Conservation (phyloP, 257 asterid species). For the Solanum medicagineum region DNA sequence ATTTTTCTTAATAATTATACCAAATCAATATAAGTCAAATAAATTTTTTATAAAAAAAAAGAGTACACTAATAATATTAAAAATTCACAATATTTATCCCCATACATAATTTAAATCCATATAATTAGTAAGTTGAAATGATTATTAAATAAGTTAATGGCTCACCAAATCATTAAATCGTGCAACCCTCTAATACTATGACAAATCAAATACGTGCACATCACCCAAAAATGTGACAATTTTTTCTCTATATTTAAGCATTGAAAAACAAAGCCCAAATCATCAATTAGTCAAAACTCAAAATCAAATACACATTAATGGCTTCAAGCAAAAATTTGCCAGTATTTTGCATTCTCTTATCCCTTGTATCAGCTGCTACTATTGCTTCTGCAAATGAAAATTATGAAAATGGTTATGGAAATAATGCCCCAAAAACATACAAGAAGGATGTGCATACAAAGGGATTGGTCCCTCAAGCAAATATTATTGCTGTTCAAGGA, state of each 20-base stretch:
- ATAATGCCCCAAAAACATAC: constrained; percentile 7
- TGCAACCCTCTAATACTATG: background rate
- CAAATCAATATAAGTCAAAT: background rate
- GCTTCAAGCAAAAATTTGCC: background rate
- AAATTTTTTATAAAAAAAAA: no score
- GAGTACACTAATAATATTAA: no score
- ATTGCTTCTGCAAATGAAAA: constrained; percentile 10
- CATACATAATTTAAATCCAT: background rate
- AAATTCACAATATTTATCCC: background rate
- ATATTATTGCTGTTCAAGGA: constrained; percentile 33
- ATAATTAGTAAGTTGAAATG: background rate
- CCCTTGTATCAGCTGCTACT: background rate
- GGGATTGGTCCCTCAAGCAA: constrained; percentile 3
- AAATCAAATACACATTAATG: background rate
- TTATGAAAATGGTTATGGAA: constrained; percentile 1
- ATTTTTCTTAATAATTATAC: background rate
- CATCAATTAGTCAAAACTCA: background rate
- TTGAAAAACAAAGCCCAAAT: background rate
- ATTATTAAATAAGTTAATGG: background rate
- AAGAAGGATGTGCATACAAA: background rate
- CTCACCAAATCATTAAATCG: background rate
- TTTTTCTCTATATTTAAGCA: background rate
- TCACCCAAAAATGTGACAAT: background rate
- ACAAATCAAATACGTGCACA: background rate
- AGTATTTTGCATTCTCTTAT: constrained; percentile 6